phyloP scores from a whole-genome alignment of 139 green algal genomes.

The Chlorella sp. region DNA sequence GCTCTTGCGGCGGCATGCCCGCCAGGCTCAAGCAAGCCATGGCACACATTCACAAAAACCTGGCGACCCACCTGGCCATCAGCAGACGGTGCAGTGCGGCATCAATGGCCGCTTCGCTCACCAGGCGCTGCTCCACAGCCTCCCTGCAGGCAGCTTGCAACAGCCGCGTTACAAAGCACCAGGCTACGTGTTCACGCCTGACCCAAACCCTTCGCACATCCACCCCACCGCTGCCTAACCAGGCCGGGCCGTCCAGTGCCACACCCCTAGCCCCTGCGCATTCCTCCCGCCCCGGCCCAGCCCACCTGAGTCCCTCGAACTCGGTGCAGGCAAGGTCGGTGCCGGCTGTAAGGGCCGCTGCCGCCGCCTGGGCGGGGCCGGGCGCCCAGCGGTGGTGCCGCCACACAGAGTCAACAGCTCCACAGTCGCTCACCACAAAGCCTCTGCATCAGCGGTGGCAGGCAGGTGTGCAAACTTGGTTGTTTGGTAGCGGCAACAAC shows the following conservation, averaged over 20 bases:
- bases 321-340: conserved; percentile 40
- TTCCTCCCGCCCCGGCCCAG: not conserved
- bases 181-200: no score
- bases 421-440: conserved; percentile 55
- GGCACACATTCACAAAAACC: no score
- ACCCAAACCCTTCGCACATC: no score
- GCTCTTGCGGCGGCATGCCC: no score
- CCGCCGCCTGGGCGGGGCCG: not conserved
- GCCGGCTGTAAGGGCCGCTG: conserved; percentile 34
- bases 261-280: not conserved
- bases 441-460: no score
- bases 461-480: no score
- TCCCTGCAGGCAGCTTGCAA: not conserved
- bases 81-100: conserved; percentile 32
- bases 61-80: conserved; percentile 10
- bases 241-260: no score
- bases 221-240: no score
- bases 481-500: no score
- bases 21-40: no score
- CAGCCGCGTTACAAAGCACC: not conserved
- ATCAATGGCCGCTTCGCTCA: conserved; percentile 28
- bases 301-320: conserved; percentile 26
- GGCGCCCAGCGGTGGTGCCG: conserved; percentile 1
- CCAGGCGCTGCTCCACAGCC: conserved; percentile 1
- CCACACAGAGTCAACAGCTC: conserved; percentile 26